Evolutionary conservation across 2,329 filamentous ascomycete genomes (phyloP).

Genomic region (Mycosphaerella arachidis): DNA sequence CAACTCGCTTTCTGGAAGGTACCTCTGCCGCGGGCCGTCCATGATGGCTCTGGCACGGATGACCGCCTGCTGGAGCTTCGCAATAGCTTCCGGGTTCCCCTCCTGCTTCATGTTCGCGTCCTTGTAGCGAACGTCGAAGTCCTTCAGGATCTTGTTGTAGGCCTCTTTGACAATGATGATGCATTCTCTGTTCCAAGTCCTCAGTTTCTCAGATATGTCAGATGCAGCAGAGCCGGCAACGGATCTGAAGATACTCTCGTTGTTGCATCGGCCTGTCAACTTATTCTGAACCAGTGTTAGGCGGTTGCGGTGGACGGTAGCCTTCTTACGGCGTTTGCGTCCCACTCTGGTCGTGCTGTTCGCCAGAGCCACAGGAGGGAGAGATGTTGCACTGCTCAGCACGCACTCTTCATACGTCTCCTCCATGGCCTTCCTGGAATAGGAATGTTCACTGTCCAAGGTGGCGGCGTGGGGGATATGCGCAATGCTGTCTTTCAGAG

Average conservation of each 20-base stretch:
- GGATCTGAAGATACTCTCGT: neutral
- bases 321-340: neutral
- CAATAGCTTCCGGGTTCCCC: neutral
- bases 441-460: neutral
- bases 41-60: neutral
- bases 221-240: neutral
- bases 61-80: neutral
- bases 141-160: neutral
- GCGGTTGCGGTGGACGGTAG: neutral
- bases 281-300: neutral
- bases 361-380: neutral
- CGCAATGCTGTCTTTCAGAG: neutral
- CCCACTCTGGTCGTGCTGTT: neutral
- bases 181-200: neutral
- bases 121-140: neutral
- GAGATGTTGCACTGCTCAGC: neutral
- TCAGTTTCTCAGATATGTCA: neutral
- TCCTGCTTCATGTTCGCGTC: neutral
- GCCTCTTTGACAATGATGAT: neutral
- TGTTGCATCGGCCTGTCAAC: neutral
- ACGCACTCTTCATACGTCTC: neutral
- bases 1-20: neutral
- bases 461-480: neutral
- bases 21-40: neutral
- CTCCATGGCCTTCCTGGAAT: neutral